These are phyloP conservation scores for Paecilomyces fulvus DNA, from an alignment of 2,329 filamentous ascomycete species.

Conservation along the genomic window DNA sequence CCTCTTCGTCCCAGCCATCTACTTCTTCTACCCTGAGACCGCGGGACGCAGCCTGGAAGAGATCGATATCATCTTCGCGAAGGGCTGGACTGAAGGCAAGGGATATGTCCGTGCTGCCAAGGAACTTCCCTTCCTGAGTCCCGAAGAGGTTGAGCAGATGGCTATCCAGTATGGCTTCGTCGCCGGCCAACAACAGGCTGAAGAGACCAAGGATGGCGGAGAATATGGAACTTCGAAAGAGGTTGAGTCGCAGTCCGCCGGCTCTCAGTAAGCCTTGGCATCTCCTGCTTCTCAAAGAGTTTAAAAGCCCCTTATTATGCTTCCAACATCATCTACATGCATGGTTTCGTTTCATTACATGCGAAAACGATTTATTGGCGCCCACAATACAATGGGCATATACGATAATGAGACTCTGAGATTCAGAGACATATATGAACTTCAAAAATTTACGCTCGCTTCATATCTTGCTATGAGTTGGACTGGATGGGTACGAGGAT, in stretches of 20 bases:
- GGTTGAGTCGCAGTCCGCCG: not conserved
- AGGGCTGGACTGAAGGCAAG: constrained; percentile 8
- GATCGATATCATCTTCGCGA: constrained; percentile 21
- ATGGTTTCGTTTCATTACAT: no score
- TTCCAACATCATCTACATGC: not conserved
- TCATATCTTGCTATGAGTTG: not conserved
- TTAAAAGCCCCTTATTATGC: not conserved
- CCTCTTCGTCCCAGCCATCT: constrained; percentile 17
- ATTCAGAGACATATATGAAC: not conserved
- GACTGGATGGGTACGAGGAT: no score
- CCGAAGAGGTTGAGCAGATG: constrained; percentile 10
- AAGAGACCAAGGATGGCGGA: not conserved
- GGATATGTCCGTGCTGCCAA: constrained; percentile 14
- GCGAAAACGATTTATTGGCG: no score
- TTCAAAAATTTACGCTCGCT: not conserved
- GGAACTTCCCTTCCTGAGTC: constrained; percentile 12
- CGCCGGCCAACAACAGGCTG: not conserved
- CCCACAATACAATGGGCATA: not conserved
- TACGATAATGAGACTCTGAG: not conserved
- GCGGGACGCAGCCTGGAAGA: constrained; percentile 21
- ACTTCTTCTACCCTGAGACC: constrained; percentile 26
- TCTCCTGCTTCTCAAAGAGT: no score
- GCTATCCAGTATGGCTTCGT: constrained; percentile 10
- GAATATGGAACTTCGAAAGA: not conserved
- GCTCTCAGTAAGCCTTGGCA: not conserved